Conservation (phyloP, 768 basidiomycete species). For the Calocybe gangraenosa region DNA sequence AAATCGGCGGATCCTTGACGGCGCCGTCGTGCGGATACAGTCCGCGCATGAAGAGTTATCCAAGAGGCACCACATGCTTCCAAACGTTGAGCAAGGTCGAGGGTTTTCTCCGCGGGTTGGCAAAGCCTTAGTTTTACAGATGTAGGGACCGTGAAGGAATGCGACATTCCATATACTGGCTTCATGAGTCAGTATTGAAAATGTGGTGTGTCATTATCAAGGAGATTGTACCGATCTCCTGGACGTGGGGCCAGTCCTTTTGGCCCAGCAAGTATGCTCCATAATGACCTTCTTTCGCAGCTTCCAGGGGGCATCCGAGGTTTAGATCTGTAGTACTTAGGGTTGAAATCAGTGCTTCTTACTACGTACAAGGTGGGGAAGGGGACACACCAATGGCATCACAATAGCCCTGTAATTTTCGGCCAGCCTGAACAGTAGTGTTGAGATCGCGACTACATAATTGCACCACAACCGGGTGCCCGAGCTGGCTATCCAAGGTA, state of each 20-base stretch:
- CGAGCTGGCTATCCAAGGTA: conserved; percentile 22
- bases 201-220: neutral
- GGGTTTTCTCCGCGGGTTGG: conserved; percentile 49
- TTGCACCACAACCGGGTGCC: conserved; percentile 62
- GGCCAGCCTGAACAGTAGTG: conserved; percentile 53
- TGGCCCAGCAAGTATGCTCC: conserved; percentile 74
- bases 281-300: conserved; percentile 60
- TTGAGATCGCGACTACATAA: conserved; percentile 71
- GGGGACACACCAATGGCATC: conserved; percentile 60
- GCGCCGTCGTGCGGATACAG: conserved; percentile 64
- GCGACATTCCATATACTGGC: conserved; percentile 60
- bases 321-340: conserved; percentile 56
- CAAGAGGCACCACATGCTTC: conserved; percentile 67
- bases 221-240: conserved; percentile 49
- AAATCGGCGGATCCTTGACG: conserved; percentile 73
- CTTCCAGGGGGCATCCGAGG: conserved; percentile 75
- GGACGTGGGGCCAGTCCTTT: conserved; percentile 68
- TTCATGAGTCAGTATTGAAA: neutral
- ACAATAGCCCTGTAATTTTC: conserved; percentile 54
- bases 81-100: conserved; percentile 51
- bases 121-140: conserved; percentile 62
- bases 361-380: neutral
- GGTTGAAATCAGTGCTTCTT: conserved; percentile 2
- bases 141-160: conserved; percentile 59
- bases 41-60: conserved; percentile 72